Conservation (phyloP, 495 filamentous ascomycete genomes). For the Parathielavia hyrcaniae region DNA sequence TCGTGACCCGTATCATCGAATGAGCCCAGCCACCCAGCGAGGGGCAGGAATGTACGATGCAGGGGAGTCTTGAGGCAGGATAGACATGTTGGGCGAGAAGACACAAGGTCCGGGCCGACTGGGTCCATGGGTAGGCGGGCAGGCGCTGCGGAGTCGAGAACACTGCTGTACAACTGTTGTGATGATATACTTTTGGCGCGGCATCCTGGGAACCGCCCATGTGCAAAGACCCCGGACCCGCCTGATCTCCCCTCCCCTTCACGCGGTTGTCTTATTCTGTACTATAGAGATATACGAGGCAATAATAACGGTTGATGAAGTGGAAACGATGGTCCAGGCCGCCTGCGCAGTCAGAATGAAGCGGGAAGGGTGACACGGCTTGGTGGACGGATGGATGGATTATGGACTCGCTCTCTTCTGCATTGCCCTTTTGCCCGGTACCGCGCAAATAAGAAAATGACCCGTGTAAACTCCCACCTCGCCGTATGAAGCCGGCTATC, state of each 20-base stretch:
- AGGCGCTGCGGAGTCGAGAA: conserved; percentile 18
- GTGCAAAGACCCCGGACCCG: conserved; percentile 19
- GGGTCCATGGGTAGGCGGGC: conserved; percentile 7
- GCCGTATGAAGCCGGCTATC: conserved; percentile 7
- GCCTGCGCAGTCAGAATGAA: neutral
- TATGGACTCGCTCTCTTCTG: conserved; percentile 9
- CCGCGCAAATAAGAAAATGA: conserved; percentile 7
- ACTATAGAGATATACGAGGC: conserved; percentile 30
- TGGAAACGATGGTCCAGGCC: neutral
- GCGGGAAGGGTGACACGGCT: too few species aligned
- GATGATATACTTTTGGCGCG: conserved; percentile 20
- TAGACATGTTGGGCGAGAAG: conserved; percentile 1
- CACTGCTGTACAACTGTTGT: conserved; percentile 19
- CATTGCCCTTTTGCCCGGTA: conserved; percentile 15
- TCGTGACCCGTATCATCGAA: conserved; percentile 78
- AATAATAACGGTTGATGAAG: conserved; percentile 25
- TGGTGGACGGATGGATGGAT: conserved; percentile 2
- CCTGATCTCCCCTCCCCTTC: conserved; percentile 32
- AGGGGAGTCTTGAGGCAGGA: neutral
- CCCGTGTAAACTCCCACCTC: conserved; percentile 9
- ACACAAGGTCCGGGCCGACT: neutral
- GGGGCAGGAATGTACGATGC: conserved; percentile 14
- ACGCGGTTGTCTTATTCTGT: conserved; percentile 30
- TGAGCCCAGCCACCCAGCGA: conserved; percentile 33
- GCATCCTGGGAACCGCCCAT: conserved; percentile 14